Evolutionary conservation across 306 rosid genomes (phyloP).

Genomic region (Prunus davidiana): DNA sequence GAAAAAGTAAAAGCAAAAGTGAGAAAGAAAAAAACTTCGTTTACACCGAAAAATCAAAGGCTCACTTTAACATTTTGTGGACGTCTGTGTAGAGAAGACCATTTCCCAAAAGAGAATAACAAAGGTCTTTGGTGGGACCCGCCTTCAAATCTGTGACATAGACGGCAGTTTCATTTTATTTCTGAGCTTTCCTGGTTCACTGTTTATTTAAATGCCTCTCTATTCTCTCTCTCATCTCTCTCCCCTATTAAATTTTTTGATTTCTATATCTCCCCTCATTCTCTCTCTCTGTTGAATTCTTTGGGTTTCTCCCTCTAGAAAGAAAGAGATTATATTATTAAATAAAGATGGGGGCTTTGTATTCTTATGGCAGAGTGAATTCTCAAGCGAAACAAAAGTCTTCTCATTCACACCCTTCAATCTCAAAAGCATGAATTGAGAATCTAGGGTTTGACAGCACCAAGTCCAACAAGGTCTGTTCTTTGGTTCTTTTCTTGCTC

Average conservation of each 20-base stretch:
- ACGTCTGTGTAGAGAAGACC: background rate
- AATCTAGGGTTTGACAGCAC: conserved; percentile 86
- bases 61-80: conserved; percentile 3
- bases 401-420: conserved; percentile 69
- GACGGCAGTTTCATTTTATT: conserved; percentile 61
- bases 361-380: conserved; percentile 58
- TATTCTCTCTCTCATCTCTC: background rate
- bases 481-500: conserved; percentile 38
- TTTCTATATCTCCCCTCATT: background rate
- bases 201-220: conserved; percentile 46
- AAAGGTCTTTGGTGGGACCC: conserved; percentile 77
- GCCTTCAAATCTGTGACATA: conserved; percentile 76
- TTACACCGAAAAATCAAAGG: background rate
- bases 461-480: conserved; percentile 60
- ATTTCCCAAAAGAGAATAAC: conserved; percentile 43
- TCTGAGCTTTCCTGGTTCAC: conserved; percentile 32
- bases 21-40: background rate
- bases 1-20: background rate
- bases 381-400: conserved; percentile 59
- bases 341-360: conserved; percentile 60
- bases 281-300: conserved; percentile 22
- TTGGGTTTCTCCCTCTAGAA: conserved; percentile 12
- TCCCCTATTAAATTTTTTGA: background rate
- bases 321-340: background rate
- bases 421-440: conserved; percentile 56